phyloP scores from a whole-genome alignment of 2,329 filamentous ascomycete genomes.

The Phialemoniopsis sp. region DNA sequence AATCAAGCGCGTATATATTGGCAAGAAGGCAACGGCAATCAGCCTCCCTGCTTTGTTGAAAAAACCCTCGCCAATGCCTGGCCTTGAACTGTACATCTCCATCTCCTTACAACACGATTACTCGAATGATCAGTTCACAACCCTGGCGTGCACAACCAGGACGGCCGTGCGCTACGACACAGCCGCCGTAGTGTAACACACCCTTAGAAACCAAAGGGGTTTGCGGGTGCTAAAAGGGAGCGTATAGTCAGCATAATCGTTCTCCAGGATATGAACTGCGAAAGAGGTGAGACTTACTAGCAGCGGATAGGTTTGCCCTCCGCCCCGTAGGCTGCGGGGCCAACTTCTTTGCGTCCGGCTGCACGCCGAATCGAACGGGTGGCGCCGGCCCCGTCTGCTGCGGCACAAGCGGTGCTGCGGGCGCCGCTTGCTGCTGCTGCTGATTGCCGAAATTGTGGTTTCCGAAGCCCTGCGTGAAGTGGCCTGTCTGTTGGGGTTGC shows the following conservation, averaged over 20 bases:
- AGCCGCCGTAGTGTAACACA: too few species aligned
- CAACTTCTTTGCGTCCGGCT: constrained; percentile 68
- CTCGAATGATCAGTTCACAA: too few species aligned
- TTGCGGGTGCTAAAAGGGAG: constrained; percentile 16
- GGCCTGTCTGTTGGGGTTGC: constrained; percentile 43
- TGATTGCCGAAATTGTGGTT: constrained; percentile 27
- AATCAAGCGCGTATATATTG: too few species aligned
- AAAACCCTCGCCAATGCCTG: too few species aligned
- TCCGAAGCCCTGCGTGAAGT: constrained; percentile 34
- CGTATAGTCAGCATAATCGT: constrained; percentile 6
- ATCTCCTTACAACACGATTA: too few species aligned
- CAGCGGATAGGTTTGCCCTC: constrained; percentile 86
- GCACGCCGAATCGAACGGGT: constrained; percentile 82
- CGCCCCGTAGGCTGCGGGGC: constrained; percentile 82
- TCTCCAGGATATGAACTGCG: neutral
- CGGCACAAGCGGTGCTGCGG: constrained; percentile 61
- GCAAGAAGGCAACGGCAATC: too few species aligned
- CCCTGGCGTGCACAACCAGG: too few species aligned
- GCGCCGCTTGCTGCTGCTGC: constrained; percentile 45
- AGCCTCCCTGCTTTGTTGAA: too few species aligned
- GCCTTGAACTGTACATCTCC: too few species aligned
- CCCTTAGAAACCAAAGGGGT: constrained; percentile 22
- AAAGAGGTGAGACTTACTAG: constrained; percentile 67
- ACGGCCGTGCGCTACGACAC: too few species aligned
- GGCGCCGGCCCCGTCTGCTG: constrained; percentile 86